Evolutionary conservation across 495 filamentous ascomycete species (phyloP).

Genomic region (Penicillium desertorum): DNA sequence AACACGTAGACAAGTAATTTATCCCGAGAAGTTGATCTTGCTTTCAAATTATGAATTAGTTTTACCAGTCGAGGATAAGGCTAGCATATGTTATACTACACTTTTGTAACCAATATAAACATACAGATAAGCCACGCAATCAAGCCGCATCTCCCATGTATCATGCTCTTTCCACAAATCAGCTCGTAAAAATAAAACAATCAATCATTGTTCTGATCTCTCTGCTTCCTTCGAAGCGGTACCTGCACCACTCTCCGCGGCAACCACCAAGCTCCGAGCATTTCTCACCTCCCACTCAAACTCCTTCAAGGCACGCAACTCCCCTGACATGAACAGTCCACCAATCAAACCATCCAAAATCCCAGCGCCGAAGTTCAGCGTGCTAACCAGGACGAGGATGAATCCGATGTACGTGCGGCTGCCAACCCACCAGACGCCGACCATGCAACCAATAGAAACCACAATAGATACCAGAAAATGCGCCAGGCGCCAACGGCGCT

Average conservation of each 20-base stretch:
- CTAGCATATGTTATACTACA: background rate
- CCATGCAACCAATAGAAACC: conserved; percentile 66
- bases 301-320: conserved; percentile 82
- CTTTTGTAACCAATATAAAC: background rate
- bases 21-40: background rate
- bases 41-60: conserved; percentile 12
- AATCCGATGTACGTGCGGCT: conserved; percentile 71
- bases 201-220: conserved; percentile 10
- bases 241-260: conserved; percentile 15
- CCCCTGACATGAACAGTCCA: conserved; percentile 78
- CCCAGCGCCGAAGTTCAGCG: conserved; percentile 71
- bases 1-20: background rate
- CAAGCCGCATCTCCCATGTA: background rate
- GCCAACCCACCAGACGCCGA: conserved; percentile 83
- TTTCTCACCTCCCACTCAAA: conserved; percentile 92
- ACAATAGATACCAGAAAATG: conserved; percentile 71
- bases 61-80: background rate
- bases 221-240: conserved; percentile 4
- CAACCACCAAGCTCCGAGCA: conserved; percentile 47
- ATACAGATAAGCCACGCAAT: background rate
- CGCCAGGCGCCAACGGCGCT: conserved; percentile 64
- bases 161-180: background rate
- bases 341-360: conserved; percentile 82
- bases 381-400: conserved; percentile 74
- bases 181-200: background rate